Conservation (phyloP, 2,329 filamentous ascomycete species). For the Monosporascus sp. region DNA sequence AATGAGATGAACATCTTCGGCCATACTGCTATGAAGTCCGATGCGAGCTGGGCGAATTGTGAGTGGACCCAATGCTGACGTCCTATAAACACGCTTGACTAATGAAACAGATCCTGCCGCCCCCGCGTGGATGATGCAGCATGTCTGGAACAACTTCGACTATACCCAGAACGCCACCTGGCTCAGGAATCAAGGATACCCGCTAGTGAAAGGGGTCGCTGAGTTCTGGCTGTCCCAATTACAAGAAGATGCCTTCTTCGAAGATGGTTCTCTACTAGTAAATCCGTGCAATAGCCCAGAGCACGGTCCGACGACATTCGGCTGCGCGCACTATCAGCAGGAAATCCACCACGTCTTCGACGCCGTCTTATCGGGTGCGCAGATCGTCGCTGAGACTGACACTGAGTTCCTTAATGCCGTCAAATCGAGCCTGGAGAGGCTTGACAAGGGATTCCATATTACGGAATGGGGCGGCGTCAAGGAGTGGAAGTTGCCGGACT, state of each 20-base stretch:
- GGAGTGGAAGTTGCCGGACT: constrained; percentile 30
- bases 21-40: constrained; percentile 38
- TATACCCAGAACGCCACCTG: constrained; percentile 44
- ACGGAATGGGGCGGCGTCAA: constrained; percentile 25
- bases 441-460: constrained; percentile 27
- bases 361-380: constrained; percentile 25
- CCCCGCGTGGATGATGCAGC: constrained; percentile 55
- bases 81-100: constrained; percentile 27
- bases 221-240: constrained; percentile 53
- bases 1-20: constrained; percentile 56
- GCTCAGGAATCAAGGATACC: constrained; percentile 43
- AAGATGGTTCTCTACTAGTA: constrained; percentile 47
- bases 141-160: constrained; percentile 52
- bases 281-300: constrained; percentile 56
- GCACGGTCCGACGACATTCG: constrained; percentile 48
- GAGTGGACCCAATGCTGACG: constrained; percentile 3
- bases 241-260: constrained; percentile 41
- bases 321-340: constrained; percentile 49
- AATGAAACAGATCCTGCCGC: constrained; percentile 33
- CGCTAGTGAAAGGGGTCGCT: constrained; percentile 46
- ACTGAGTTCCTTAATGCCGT: constrained; percentile 29
- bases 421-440: constrained; percentile 29
- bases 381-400: constrained; percentile 19
- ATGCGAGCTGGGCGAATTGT: constrained; percentile 28
- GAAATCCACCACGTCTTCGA: constrained; percentile 39